phyloP scores from a whole-genome alignment of 225 moss, liverwort and hornwort genomes.

The Rhytidiadelphus loreus region DNA sequence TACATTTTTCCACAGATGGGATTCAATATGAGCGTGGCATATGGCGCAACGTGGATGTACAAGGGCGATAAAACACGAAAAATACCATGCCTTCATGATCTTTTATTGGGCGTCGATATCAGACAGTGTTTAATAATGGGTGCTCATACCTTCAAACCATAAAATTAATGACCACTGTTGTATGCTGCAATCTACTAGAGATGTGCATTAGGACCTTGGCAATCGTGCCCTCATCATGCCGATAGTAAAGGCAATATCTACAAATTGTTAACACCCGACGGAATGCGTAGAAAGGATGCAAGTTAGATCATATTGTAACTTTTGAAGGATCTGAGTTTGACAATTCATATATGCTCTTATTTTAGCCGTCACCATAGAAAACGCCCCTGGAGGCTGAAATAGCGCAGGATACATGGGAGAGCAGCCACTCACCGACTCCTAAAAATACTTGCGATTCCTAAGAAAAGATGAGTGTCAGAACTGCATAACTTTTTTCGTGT shows the following conservation, averaged over 20 bases:
- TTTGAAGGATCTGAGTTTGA: neutral
- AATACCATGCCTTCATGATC: neutral
- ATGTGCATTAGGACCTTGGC: neutral
- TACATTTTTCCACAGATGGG: neutral
- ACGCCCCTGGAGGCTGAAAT: neutral
- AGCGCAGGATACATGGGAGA: neutral
- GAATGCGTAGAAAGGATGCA: neutral
- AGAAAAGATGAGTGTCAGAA: neutral
- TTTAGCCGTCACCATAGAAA: neutral
- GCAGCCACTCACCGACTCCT: neutral
- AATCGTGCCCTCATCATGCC: neutral
- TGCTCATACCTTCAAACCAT: neutral
- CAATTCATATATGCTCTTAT: neutral
- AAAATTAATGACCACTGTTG: neutral
- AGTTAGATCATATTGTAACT: neutral
- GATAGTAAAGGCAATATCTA: neutral
- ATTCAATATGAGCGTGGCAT: neutral
- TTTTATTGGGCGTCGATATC: neutral
- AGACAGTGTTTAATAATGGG: neutral
- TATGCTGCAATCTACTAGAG: neutral
- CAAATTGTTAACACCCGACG: neutral
- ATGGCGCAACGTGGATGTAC: neutral
- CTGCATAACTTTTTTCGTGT: neutral
- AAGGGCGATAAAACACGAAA: neutral
- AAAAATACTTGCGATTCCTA: neutral